These are phyloP conservation scores for Cymbidium sinense DNA, from an alignment of 106 monocot genomes.

Conservation along the genomic window DNA sequence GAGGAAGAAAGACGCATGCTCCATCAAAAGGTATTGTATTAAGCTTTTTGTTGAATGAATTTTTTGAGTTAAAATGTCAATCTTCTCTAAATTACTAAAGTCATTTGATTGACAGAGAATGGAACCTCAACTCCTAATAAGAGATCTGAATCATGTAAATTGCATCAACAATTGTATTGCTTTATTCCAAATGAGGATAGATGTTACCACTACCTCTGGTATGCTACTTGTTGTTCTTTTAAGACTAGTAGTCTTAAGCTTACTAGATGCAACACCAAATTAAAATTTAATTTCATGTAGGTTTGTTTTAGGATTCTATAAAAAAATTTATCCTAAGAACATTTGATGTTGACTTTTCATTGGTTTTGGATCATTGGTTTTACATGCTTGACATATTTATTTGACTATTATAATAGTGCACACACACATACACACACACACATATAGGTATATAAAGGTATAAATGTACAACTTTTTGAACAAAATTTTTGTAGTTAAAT, in stretches of 20 bases:
- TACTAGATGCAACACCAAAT: background rate
- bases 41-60: background rate
- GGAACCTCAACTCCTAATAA: slow-evolving; percentile 18
- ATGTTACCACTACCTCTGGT: slow-evolving; percentile 48
- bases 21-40: slow-evolving; percentile 29
- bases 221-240: slow-evolving; percentile 15
- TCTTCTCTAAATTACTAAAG: background rate
- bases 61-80: background rate
- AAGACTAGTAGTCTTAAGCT: background rate
- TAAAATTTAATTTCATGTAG: background rate
- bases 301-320: too few relatives aligned
- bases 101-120: slow-evolving; percentile 24
- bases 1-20: slow-evolving; percentile 15
- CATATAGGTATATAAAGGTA: too few relatives aligned
- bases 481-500: too few relatives aligned
- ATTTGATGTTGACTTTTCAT: background rate
- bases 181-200: slow-evolving; percentile 33
- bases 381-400: background rate
- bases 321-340: too few relatives aligned
- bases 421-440: too few relatives aligned
- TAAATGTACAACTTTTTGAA: background rate
- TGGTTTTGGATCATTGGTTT: background rate
- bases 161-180: slow-evolving; percentile 45
- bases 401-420: background rate
- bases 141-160: slow-evolving; percentile 29